Conservation (phyloP, 495 filamentous ascomycete genomes). For the Astrothelium subdiscretum region DNA sequence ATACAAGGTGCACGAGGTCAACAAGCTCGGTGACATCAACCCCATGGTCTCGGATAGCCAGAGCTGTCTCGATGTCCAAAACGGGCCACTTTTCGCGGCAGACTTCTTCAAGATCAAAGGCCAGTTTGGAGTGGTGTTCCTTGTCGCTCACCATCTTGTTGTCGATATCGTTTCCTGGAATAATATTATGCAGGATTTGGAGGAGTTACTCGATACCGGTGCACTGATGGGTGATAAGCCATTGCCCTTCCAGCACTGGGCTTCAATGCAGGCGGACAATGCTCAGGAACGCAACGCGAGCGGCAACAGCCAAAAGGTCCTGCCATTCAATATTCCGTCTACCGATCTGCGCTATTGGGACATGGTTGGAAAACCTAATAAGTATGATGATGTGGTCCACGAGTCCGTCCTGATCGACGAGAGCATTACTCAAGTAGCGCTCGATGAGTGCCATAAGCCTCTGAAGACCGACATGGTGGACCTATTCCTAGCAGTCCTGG, state of each 20-base stretch:
- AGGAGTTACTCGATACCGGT: conserved; percentile 8
- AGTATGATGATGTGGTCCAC: conserved; percentile 10
- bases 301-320: neutral
- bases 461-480: conserved; percentile 16
- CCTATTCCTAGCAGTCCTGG: conserved; percentile 13
- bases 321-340: conserved; percentile 1
- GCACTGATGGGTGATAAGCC: conserved; percentile 1
- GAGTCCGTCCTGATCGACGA: conserved; percentile 13
- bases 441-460: conserved; percentile 4
- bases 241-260: conserved; percentile 18
- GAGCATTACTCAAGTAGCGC: neutral
- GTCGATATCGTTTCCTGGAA: conserved; percentile 20
- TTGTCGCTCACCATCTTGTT: conserved; percentile 19
- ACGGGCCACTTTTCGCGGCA: conserved; percentile 16
- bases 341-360: conserved; percentile 15
- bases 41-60: conserved; percentile 13
- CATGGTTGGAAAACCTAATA: conserved; percentile 9
- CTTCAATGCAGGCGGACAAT: conserved; percentile 9
- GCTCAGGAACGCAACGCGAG: neutral
- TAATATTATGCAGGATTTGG: conserved; percentile 15
- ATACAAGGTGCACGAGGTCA: conserved; percentile 7
- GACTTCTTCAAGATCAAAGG: conserved; percentile 11
- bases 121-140: conserved; percentile 8
- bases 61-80: conserved; percentile 8
- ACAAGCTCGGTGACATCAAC: conserved; percentile 3